These are phyloP conservation scores for Raphanus hybrid DNA, from an alignment of 441 rosid species.

Conservation along the genomic window DNA sequence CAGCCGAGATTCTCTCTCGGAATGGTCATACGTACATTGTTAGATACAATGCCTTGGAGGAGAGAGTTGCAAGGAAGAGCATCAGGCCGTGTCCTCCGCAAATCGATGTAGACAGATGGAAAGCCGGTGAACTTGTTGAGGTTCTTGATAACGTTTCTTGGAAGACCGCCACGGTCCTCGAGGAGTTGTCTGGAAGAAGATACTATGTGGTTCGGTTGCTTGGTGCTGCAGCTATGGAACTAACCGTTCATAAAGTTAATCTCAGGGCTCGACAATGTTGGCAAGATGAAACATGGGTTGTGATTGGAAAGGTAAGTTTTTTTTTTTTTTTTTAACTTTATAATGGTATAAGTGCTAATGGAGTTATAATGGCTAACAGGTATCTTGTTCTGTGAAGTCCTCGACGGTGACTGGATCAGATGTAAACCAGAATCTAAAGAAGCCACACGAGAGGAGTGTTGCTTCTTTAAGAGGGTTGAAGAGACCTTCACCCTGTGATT, in stretches of 20 bases:
- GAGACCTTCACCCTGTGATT: constrained; percentile 47
- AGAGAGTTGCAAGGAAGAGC: constrained; percentile 58
- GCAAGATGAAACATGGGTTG: constrained; percentile 64
- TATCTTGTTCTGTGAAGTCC: constrained; percentile 46
- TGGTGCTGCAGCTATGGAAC: constrained; percentile 49
- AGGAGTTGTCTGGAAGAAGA: constrained; percentile 43
- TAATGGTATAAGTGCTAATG: not conserved
- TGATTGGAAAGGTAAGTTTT: constrained; percentile 58
- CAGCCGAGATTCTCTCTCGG: constrained; percentile 61
- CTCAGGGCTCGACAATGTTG: constrained; percentile 66
- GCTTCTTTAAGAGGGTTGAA: constrained; percentile 48
- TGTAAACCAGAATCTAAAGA: constrained; percentile 41
- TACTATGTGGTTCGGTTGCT: constrained; percentile 55
- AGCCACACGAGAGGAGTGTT: constrained; percentile 45
- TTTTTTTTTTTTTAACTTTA: not conserved
- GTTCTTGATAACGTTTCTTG: constrained; percentile 58
- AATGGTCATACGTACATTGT: constrained; percentile 62
- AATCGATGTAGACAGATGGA: constrained; percentile 46
- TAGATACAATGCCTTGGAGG: constrained; percentile 39
- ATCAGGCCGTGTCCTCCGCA: constrained; percentile 71
- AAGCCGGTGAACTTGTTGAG: constrained; percentile 68
- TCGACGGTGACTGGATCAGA: constrained; percentile 37
- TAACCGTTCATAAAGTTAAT: constrained; percentile 45
- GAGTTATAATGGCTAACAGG: constrained; percentile 38
- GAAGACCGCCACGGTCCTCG: constrained; percentile 59